Evolutionary conservation across 1,284 basidiomycete species (phyloP).

Genomic region (Rhodotorula sp.): DNA sequence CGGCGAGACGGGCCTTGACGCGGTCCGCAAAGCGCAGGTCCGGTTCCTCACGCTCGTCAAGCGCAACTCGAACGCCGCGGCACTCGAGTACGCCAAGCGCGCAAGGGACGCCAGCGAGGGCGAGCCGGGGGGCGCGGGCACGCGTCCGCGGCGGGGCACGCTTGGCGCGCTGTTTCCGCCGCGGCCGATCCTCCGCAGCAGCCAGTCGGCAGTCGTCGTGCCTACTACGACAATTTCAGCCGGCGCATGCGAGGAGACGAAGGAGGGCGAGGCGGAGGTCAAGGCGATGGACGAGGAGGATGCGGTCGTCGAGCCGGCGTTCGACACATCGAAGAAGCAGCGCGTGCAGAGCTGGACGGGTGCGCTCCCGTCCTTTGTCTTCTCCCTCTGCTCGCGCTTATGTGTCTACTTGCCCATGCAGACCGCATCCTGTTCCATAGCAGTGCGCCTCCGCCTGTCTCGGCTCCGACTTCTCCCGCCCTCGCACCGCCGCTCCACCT

Average conservation of each 20-base stretch:
- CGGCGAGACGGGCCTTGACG: constrained; percentile 21
- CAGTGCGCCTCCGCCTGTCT: constrained; percentile 5
- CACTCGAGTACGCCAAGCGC: constrained; percentile 5
- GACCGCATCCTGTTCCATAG: constrained; percentile 36
- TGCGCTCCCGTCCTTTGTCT: neutral
- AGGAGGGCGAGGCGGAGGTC: neutral
- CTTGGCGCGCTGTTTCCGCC: constrained; percentile 8
- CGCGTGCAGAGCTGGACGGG: constrained; percentile 45
- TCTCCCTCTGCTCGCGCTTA: neutral
- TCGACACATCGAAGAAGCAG: constrained; percentile 45
- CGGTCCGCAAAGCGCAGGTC: constrained; percentile 33
- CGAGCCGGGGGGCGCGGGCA: no score
- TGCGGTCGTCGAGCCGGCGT: constrained; percentile 23
- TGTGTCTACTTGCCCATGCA: neutral
- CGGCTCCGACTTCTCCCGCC: neutral
- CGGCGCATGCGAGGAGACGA: neutral
- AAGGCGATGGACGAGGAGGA: neutral
- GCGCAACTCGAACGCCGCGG: constrained; percentile 27
- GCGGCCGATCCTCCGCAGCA: constrained; percentile 19
- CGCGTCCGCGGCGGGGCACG: neutral
- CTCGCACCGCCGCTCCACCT: neutral
- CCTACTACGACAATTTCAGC: constrained; percentile 8
- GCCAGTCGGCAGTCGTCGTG: constrained; percentile 28
- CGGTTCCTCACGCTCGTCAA: constrained; percentile 41
- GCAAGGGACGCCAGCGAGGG: constrained; percentile 2